These are phyloP conservation scores for Endoconidiophora laricicola DNA, from an alignment of 2,329 filamentous ascomycete species.

Conservation along the genomic window DNA sequence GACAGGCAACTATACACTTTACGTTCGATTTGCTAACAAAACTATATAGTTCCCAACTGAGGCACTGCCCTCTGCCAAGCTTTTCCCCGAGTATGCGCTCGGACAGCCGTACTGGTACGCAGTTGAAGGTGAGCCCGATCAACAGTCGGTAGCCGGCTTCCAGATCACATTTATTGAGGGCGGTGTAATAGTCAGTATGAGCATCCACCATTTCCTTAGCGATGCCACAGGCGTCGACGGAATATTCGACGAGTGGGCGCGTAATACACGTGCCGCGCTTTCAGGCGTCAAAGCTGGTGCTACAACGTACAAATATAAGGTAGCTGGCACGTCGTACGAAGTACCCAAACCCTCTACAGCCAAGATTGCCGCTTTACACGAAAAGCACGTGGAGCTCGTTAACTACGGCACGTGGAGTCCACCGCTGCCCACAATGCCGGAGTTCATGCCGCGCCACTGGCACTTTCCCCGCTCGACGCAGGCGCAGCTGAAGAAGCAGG, in stretches of 20 bases:
- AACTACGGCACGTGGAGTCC: background rate
- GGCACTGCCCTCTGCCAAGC: background rate
- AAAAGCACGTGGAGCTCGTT: background rate
- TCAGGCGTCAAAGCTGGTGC: background rate
- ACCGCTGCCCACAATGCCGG: background rate
- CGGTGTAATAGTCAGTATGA: slow-evolving; percentile 1
- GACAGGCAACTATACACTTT: background rate
- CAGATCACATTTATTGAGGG: slow-evolving; percentile 8
- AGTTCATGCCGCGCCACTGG: slow-evolving; percentile 7
- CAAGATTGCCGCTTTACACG: background rate
- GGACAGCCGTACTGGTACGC: slow-evolving; percentile 2
- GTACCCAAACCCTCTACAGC: slow-evolving; percentile 1
- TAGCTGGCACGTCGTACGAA: slow-evolving; percentile 1
- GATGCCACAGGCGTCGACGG: slow-evolving; percentile 5
- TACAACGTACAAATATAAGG: background rate
- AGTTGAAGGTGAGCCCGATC: background rate
- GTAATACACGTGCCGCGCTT: background rate
- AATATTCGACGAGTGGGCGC: slow-evolving; percentile 3
- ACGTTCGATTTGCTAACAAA: too few relatives aligned
- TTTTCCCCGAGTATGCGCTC: background rate
- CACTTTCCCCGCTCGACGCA: slow-evolving; percentile 1
- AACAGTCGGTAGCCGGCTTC: background rate
- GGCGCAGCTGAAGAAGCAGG: slow-evolving; percentile 2
- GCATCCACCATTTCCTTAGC: slow-evolving; percentile 1
- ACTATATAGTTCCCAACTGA: background rate